Conservation (phyloP, 192 early-diverging fungal species). For the Backusella tarrabulga region DNA sequence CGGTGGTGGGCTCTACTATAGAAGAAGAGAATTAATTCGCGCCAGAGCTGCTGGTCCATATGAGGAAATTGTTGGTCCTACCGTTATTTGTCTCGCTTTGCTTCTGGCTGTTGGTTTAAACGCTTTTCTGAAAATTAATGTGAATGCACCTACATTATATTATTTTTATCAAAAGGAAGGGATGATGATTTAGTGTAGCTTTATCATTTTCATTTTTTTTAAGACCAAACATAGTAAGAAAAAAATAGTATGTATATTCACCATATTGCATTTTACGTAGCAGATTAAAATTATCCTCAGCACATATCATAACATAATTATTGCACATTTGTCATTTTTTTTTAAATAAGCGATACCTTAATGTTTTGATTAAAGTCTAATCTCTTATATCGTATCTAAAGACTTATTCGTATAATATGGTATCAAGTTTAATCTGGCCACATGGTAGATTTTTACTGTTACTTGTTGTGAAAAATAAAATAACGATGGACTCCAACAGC, state of each 20-base stretch:
- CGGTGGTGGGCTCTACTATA: slow-evolving; percentile 64
- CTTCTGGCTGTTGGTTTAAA: slow-evolving; percentile 56
- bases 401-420: too few relatives aligned
- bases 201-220: too few relatives aligned
- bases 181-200: not conserved
- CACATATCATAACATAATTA: not conserved
- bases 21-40: slow-evolving; percentile 63
- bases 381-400: too few relatives aligned
- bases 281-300: not conserved
- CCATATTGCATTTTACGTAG: not conserved
- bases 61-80: slow-evolving; percentile 72
- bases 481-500: too few relatives aligned
- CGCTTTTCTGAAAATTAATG: slow-evolving; percentile 46
- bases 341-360: too few relatives aligned
- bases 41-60: slow-evolving; percentile 52
- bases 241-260: not conserved
- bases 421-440: too few relatives aligned
- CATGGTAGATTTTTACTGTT: too few relatives aligned
- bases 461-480: too few relatives aligned
- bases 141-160: slow-evolving; percentile 4
- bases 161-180: slow-evolving; percentile 13
- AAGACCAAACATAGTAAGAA: not conserved
- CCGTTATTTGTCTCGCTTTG: slow-evolving; percentile 61
- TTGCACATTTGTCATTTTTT: not conserved
- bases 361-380: too few relatives aligned